Evolutionary conservation across 495 filamentous ascomycete species (phyloP).

Genomic region (Aspergillus nanangensis): DNA sequence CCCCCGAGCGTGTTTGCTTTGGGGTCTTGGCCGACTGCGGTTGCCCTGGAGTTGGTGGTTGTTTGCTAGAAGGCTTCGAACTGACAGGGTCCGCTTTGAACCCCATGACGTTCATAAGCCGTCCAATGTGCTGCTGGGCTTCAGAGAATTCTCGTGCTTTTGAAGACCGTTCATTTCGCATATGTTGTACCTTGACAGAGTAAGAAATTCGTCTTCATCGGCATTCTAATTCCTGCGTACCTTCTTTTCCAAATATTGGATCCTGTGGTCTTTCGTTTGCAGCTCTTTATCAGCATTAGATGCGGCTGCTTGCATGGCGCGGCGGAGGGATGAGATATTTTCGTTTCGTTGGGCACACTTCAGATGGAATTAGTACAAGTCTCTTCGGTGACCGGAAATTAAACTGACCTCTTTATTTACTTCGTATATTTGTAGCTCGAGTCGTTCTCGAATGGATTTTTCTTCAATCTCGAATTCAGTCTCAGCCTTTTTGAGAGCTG

Average conservation of each 20-base stretch:
- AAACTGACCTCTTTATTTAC: conserved; percentile 20
- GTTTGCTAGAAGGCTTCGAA: conserved; percentile 17
- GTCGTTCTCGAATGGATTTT: conserved; percentile 12
- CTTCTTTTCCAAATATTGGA: conserved; percentile 38
- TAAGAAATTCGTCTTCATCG: too few relatives aligned
- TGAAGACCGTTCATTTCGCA: conserved; percentile 35
- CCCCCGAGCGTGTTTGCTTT: conserved; percentile 15
- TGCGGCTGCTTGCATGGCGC: conserved; percentile 21
- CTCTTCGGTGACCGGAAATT: background rate
- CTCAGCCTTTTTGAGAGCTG: conserved; percentile 16
- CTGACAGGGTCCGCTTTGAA: conserved; percentile 25
- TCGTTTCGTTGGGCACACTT: conserved; percentile 22
- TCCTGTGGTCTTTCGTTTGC: conserved; percentile 31
- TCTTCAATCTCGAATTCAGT: conserved; percentile 17
- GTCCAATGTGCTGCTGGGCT: conserved; percentile 44
- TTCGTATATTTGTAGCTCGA: conserved; percentile 14
- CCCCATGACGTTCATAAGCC: conserved; percentile 45
- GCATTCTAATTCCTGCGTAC: conserved; percentile 13
- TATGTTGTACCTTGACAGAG: conserved; percentile 27
- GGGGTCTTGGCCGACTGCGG: conserved; percentile 6
- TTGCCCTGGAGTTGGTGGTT: conserved; percentile 12
- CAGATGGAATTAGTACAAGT: background rate
- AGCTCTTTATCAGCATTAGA: conserved; percentile 23
- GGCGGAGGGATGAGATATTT: conserved; percentile 21
- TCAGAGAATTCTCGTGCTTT: conserved; percentile 47